Conservation (phyloP, 108 stramenopile species). For the Pseudonitzschia delicatissima region DNA sequence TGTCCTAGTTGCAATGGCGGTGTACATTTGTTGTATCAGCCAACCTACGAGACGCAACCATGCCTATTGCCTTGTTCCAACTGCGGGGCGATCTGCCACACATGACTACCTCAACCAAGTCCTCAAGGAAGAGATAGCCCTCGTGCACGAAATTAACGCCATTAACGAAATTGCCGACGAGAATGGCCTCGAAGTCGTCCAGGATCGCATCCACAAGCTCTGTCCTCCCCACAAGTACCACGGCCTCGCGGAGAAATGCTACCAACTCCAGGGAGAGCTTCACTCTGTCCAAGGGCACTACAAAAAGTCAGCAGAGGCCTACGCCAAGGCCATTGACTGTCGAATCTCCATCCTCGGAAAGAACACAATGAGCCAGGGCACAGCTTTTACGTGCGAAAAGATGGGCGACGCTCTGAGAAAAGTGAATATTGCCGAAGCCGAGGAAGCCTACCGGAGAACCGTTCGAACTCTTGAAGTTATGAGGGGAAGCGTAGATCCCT, state of each 20-base stretch:
- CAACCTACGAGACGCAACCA: conserved; percentile 7
- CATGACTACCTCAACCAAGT: conserved; percentile 15
- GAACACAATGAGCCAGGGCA: conserved; percentile 16
- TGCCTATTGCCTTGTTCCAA: conserved; percentile 15
- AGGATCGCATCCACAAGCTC: conserved; percentile 17
- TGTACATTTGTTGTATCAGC: conserved; percentile 29
- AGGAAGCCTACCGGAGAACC: conserved; percentile 34
- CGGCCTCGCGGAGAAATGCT: conserved; percentile 32
- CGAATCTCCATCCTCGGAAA: conserved; percentile 28
- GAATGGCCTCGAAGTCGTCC: background rate
- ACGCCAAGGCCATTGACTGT: conserved; percentile 26
- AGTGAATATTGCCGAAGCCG: conserved; percentile 33
- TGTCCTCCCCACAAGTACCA: conserved; percentile 31
- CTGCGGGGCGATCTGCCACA: conserved; percentile 16
- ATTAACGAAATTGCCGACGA: conserved; percentile 9
- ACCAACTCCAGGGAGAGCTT: conserved; percentile 21
- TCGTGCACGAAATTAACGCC: conserved; percentile 16
- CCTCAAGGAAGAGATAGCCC: conserved; percentile 13
- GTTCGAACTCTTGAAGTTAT: conserved; percentile 24
- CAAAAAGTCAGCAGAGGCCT: conserved; percentile 30
- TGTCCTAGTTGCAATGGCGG: conserved; percentile 10
- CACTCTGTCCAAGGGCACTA: conserved; percentile 25
- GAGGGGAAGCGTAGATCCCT: conserved; percentile 34
- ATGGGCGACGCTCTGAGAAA: conserved; percentile 28
- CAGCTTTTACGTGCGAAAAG: conserved; percentile 34